These are phyloP conservation scores for Ocimum tenuiflorum DNA, from an alignment of 257 asterid species.

Conservation along the genomic window DNA sequence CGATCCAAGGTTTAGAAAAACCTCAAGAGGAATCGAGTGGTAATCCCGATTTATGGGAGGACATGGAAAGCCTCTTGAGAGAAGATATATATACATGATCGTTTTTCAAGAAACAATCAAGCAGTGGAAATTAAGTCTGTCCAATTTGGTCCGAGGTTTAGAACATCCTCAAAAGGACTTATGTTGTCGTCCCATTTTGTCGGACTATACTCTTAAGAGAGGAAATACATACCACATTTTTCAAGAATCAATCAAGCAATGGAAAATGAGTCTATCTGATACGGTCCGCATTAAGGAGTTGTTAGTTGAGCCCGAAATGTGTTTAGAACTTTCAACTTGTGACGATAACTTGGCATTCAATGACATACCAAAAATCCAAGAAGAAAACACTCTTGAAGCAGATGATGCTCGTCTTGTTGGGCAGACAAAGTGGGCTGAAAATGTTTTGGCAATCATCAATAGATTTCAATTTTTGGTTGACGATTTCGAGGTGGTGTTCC, in stretches of 20 bases:
- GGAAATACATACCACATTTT: constrained; percentile 19
- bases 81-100: too few species aligned
- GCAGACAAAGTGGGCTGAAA: constrained; percentile 2
- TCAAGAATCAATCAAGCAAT: not conserved
- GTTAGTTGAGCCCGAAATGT: constrained; percentile 35
- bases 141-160: not conserved
- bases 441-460: constrained; percentile 15
- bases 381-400: constrained; percentile 1
- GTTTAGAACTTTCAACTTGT: constrained; percentile 25
- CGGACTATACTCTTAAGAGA: constrained; percentile 28
- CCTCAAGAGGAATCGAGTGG: too few species aligned
- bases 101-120: constrained; percentile 15
- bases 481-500: constrained; percentile 35
- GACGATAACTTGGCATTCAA: too few species aligned
- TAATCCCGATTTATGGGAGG: too few species aligned
- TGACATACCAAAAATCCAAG: constrained; percentile 8
- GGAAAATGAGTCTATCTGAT: not conserved
- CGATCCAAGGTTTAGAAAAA: too few species aligned
- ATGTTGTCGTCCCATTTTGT: not conserved
- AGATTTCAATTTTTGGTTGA: constrained; percentile 29
- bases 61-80: too few species aligned
- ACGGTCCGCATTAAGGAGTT: constrained; percentile 18
- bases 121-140: constrained; percentile 10
- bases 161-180: not conserved
- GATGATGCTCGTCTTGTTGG: not conserved